Base-by-base conservation (phyloP, 2,329 filamentous ascomycete species). In the Helminthosporium solani region DNA sequence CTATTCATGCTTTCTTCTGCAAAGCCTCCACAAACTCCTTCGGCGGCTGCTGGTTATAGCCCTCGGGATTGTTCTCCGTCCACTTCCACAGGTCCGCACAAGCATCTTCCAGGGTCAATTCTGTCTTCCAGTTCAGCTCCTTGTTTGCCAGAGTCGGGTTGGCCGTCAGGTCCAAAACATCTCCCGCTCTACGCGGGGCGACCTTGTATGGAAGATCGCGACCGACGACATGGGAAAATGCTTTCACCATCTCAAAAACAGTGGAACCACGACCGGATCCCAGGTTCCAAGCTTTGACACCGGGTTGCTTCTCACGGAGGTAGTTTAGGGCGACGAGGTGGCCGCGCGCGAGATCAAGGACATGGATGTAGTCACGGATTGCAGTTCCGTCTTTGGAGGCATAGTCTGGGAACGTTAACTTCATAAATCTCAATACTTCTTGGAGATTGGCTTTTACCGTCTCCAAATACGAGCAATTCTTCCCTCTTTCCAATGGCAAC, bases 341-440 rank as follows among this genome's bases (percentile, higher is more conserved):
- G 51, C 91, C 91, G 53, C 82, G 82, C 36, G 91, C 88, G 19
- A 96, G 84, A 66, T 96, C 91, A 53, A 95, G 80, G 47, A 96
- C 89, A 78, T 96, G 91, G 72, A 99, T 96, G 79, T 99, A 99
- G 76, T 99, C 94, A 61, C 94, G 87, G 70, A 96, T 96, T 53
- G 90, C 89, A 42, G 91, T 96, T 55, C 91, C 91, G 70, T 96
- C 91, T 61, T 85, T 86, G 42, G 90, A 96, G 25, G 79, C 69
- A 77, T 99, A 99, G 78, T 99, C 91, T 95, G 56, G 3, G 12
- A n/a, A 16, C 11, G 3, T 36, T 19, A 47, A 16, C 33, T 33
- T 12, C 18, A 30, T 25, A 23, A 11, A 20, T 31, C 5, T n/a
- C n/a, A n/a, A n/a, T n/a, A 25, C 9, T 5, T 6, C 9, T 25